Base-by-base conservation (phyloP, 495 filamentous ascomycete species). In the Chlorociboria aeruginascens region DNA sequence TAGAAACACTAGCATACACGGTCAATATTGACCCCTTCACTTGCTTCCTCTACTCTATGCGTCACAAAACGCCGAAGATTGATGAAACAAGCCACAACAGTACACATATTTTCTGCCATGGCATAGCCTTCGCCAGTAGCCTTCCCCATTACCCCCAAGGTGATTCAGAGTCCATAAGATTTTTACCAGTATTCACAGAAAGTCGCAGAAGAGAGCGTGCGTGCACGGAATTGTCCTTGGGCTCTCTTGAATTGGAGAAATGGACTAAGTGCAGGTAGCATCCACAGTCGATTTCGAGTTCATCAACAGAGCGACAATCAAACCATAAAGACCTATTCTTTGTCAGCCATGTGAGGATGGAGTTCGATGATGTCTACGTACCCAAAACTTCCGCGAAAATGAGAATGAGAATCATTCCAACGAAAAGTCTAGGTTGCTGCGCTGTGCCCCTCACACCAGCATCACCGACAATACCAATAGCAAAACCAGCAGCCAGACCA, bases 301-400 rank as follows among this genome's bases (percentile, higher is more conserved):
- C 92, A 98, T 97, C 58, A 98, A 82, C 57, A 98, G 83, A 51
- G 92, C 92, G 51, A 98, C 92, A 62, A 98, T 98, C 58, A 98
- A 73, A 56, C 92, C 92, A 72, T 98, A 98, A 39, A 98, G 85
- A 86, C 86, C 83, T 87, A 52, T 17, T 32, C 40, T 32, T 32
- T 36, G 38, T 52, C 48, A 57, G 52, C 34, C 44, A 12, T 46
- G 35, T n/a, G 11, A 16, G 13, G 30, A 11, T 14, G 10, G 9
- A 7, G 28, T 28, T 33, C 29, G 31, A 32, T 35, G n/a, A n/a
- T 12, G 25, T 17, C 4, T 16, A 71, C 81, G 54, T 71, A 88
- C 89, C 92, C 80, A 98, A 69, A 54, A 97, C 92, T 94, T 97
- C 92, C 61, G 93, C 92, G 75, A 98, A 98, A 95, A 98, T 98